Evolutionary conservation across 108 stramenopile genomes (phyloP), one percentile per base, ranked within the genome.

Genomic region (Epipyxis sp.): DNA sequence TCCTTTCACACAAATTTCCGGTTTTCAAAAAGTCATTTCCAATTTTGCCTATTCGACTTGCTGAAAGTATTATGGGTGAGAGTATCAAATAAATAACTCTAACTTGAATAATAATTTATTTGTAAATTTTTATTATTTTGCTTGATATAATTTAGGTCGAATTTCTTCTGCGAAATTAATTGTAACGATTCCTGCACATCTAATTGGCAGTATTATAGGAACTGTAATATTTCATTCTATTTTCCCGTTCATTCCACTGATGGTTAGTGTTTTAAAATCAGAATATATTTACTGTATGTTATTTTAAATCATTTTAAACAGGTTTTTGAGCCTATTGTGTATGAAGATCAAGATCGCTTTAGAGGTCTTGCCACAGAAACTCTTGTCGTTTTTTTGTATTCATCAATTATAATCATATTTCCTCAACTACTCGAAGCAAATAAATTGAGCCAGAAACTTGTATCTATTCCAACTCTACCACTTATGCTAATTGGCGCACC

Each of bases 1-100:
- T 50, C 46, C 20, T 50, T 6, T 50, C 46, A 50, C 46, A 50
- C 46, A 50, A 13, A 6, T 50, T 65, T 65, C 61, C 61, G 25
- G 6, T 37, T 65, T 65, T 65, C 34, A 65, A 65, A 25, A 37
- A 32, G 25, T 32, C 10, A 3, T 65, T 37, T 6, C 61, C 61
- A 3, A 29, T 65, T 10, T 25, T 65, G 13, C 6, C 35, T 37
- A 25, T 65, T 35, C 61, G 61, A 3, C 3, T 65, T 29, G 61
- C 61, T 6, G 61, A 65, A 65, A 32, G 34, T 25, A 10, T 65
- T 65, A 6, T 65, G 10, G 61, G 61, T 65, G 34, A 65, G 61
- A 13, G 30, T 13, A 3, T 65, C 35, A 3, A 16, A 32, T 65
- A 10, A 32, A 3, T 65, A 16, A 6, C 10, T 65, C 61, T 32